Conservation (phyloP, 768 basidiomycete genomes). For the Mycena filopes region DNA sequence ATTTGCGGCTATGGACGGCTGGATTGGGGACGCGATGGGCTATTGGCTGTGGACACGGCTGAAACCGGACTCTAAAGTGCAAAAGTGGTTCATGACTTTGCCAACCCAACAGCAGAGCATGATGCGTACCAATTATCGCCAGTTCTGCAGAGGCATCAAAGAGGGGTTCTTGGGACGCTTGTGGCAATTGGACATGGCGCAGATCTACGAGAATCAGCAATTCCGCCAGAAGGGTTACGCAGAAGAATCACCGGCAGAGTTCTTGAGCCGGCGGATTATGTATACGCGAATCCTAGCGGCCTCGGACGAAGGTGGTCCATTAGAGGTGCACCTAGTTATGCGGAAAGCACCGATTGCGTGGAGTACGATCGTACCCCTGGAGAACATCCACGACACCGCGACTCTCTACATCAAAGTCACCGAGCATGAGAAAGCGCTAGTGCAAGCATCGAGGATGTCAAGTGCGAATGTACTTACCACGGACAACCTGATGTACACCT, state of each 20-base stretch:
- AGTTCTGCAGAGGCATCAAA: too few relatives aligned
- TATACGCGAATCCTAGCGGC: neutral
- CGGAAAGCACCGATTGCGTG: conserved; percentile 2
- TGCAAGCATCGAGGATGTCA: neutral
- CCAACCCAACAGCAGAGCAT: too few relatives aligned
- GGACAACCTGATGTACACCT: neutral
- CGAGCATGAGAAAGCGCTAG: neutral
- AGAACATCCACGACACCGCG: neutral
- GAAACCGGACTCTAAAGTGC: too few relatives aligned
- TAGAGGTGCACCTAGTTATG: conserved; percentile 7
- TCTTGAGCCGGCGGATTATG: neutral
- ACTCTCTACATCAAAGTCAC: neutral
- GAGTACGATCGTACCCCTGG: neutral
- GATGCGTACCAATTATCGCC: too few relatives aligned
- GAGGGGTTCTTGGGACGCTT: too few relatives aligned
- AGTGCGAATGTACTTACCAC: neutral
- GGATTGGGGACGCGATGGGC: too few relatives aligned
- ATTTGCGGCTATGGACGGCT: too few relatives aligned
- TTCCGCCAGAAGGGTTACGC: neutral
- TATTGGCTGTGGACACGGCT: too few relatives aligned
- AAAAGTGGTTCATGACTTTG: too few relatives aligned
- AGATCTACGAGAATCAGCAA: too few relatives aligned
- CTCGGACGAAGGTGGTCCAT: neutral
- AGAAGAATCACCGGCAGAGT: neutral
- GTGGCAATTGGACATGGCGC: too few relatives aligned